Conservation (phyloP, 176 grass and related monocot genomes). For the Aechmea fasciata region DNA sequence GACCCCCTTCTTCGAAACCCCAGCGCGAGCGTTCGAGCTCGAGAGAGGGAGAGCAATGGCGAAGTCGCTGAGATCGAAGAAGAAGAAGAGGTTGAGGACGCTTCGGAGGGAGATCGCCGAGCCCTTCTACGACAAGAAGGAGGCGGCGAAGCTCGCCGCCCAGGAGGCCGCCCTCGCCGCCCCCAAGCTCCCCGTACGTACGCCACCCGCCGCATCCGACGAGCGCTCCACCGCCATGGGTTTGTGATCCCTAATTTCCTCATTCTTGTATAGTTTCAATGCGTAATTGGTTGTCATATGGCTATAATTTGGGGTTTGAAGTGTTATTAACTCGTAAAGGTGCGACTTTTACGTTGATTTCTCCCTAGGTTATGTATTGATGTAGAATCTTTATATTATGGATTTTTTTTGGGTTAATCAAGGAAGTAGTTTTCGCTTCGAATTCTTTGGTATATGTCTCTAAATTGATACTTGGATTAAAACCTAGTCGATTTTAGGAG, state of each 20-base stretch:
- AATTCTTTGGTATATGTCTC: neutral
- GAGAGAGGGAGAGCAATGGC: slow-evolving; percentile 48
- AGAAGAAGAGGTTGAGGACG: slow-evolving; percentile 76
- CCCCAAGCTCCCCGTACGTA: slow-evolving; percentile 43
- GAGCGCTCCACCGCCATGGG: slow-evolving; percentile 24
- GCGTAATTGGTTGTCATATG: neutral
- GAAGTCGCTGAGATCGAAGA: slow-evolving; percentile 85
- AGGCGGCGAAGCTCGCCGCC: slow-evolving; percentile 69
- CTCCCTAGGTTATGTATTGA: neutral
- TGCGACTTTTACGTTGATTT: neutral
- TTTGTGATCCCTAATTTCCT: neutral
- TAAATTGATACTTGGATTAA: neutral
- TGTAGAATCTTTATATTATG: neutral
- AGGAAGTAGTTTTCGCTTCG: neutral
- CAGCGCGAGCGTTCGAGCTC: slow-evolving; percentile 26
- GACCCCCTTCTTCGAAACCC: slow-evolving; percentile 43
- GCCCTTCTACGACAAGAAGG: slow-evolving; percentile 97
- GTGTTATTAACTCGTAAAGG: neutral
- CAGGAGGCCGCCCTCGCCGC: slow-evolving; percentile 80
- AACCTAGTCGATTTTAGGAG: neutral
- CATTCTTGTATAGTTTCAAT: neutral
- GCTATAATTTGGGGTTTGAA: neutral
- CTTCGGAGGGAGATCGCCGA: slow-evolving; percentile 64
- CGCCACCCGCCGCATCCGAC: slow-evolving; percentile 12
- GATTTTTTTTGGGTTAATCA: neutral